Evolutionary conservation across 1,284 basidiomycete genomes (phyloP), one percentile per base, ranked within the genome.

Genomic region (Erythrobasidium hasegawianum): DNA sequence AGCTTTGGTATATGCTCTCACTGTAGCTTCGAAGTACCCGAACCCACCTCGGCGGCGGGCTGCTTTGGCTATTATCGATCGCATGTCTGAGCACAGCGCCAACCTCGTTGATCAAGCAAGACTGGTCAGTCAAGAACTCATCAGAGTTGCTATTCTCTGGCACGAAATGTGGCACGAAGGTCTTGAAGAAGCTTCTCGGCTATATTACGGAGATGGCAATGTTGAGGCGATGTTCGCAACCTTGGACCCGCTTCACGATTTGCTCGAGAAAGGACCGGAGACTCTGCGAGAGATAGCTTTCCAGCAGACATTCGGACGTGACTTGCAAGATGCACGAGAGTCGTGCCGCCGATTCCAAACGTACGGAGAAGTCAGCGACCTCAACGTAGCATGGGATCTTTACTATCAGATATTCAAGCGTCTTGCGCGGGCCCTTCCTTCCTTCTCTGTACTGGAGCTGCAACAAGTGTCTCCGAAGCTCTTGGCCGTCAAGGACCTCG

Each of bases 91-190:
- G 71, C 95, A 98, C 78, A 93, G 90, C 74, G 85, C 86, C 2
- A 79, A 80, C 1, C 89, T 98, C 45, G 95, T 98, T 52, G 87
- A 86, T n/a, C 68, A 90, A 86, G 96, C 96, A 13, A 80, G 89
- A 61, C 78, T 97, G 18, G 92, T 99, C 75, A 90, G 90, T 76
- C 87, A 90, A 54, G 96, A 99, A 77, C 84, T 99, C 33, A 97
- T 98, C 71, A 87, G 96, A 14, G 92, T 97, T 2, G 96, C 96
- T 1, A 98, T 99, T 70, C 81, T 99, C 18, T 99, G 96, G 96
- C 94, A 98, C 75, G 96, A 99, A 77, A 83, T 96, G 74, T 99
- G 96, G 96, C 93, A 97, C 75, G 96, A 99, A 80, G 94, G 92
- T 13, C 81, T 99, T 22, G 96, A 98, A 79, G 96, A 99, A 78